Conservation (phyloP, 345 rosid genomes). For the Erucastrum elatum region DNA sequence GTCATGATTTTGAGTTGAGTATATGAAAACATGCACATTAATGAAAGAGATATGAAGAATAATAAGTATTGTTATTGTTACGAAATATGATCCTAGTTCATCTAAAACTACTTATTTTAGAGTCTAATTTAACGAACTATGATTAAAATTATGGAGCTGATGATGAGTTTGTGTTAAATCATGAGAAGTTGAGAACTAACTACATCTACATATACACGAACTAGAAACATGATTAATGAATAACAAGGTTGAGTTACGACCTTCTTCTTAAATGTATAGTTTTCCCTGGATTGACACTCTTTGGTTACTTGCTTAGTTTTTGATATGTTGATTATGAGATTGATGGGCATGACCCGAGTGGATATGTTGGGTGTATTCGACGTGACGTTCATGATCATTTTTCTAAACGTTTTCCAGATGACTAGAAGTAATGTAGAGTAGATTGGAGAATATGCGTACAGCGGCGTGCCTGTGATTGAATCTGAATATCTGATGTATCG, state of each 20-base stretch:
- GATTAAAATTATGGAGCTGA: neutral
- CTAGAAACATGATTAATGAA: constrained; percentile 38
- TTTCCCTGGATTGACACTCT: neutral
- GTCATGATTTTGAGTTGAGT: neutral
- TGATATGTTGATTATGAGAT: constrained; percentile 47
- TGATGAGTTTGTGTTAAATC: neutral
- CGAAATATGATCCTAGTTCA: neutral
- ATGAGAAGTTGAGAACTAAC: no score
- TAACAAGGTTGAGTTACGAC: constrained; percentile 54
- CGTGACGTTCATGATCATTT: constrained; percentile 70
- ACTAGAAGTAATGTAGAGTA: neutral
- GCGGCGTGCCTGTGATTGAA: neutral
- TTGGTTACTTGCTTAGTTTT: constrained; percentile 17
- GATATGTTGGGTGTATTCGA: constrained; percentile 96
- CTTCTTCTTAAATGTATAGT: neutral
- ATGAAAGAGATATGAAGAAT: neutral
- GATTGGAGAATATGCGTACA: neutral
- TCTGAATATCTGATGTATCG: neutral
- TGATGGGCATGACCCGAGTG: constrained; percentile 92
- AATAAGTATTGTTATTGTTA: neutral
- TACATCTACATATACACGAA: neutral
- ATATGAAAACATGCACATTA: no score
- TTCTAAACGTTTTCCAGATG: no score
- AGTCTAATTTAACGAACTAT: neutral
- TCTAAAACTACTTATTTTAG: neutral